Percentiles rank a stretch among this genome's conserved stretches.
Conservation (phyloP, 352 stramenopile species). For the Thalassiosira ordinaria region DNA sequence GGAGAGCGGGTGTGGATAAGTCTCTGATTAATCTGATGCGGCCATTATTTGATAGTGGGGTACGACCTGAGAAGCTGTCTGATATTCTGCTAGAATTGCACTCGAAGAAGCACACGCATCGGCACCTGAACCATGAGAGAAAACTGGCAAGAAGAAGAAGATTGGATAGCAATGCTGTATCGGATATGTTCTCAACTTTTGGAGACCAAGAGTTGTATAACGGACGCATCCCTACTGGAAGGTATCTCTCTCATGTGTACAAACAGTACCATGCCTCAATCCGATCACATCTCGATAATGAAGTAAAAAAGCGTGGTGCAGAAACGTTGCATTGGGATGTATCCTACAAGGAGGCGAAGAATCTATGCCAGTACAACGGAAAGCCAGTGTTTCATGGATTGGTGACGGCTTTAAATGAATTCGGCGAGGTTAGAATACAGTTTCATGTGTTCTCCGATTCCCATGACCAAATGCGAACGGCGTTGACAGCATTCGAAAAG, state of each 20-base stretch:
- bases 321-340: conserved; percentile 46
- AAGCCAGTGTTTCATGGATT: conserved; percentile 47
- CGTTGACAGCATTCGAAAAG: conserved; percentile 42
- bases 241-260: conserved; percentile 46
- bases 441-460: conserved; percentile 51
- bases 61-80: conserved; percentile 46
- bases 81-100: conserved; percentile 54
- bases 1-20: conserved; percentile 41
- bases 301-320: conserved; percentile 58
- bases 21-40: conserved; percentile 50
- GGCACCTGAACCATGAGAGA: not conserved
- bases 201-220: conserved; percentile 43
- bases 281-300: conserved; percentile 22
- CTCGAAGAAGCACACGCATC: conserved; percentile 17
- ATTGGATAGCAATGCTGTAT: not conserved
- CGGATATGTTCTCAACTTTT: conserved; percentile 32
- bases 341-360: conserved; percentile 62
- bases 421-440: conserved; percentile 56
- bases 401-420: conserved; percentile 55
- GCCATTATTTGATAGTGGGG: conserved; percentile 40
- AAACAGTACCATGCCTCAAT: conserved; percentile 38
- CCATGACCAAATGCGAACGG: conserved; percentile 46
- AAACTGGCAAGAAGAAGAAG: not conserved
- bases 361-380: conserved; percentile 41
- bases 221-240: conserved; percentile 49